Evolutionary conservation across 2,329 filamentous ascomycete species (phyloP), one percentile per base, ranked within the genome.

Genomic region (Fusarium praegraminearum): DNA sequence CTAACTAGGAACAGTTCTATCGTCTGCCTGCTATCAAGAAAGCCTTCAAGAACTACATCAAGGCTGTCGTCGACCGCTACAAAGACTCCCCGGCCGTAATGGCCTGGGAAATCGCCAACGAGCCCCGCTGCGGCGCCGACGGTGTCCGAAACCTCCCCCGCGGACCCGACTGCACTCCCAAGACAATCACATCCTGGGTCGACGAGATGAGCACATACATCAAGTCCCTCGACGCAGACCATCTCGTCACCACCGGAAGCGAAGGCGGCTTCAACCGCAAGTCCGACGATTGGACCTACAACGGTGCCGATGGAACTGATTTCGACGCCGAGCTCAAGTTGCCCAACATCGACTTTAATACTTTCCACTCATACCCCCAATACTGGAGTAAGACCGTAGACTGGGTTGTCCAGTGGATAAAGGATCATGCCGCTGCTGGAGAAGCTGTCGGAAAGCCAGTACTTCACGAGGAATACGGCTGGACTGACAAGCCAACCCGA

Each of bases 71-170:
- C 4, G 84, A 78, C 22, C 82, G 89, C 13, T 91, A 90, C 78
- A 84, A 81, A 46, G 80, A 83, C 65, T 90, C 87, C 0, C 78
- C 85, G 0, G 84, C 89, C 0, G 83, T 92, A 47, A 87, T 91
- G 68, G 87, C 88, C 0, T 92, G 90, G 90, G 89, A 92, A 72
- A 80, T 92, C 3, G 86, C 83, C 59, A 92, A 92, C 69, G 90
- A 92, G 63, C 82, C 83, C 22, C 82, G 83, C 61, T 86, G 84
- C 74, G 83, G 82, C 24, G 83, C 80, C 26, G 83, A 85, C 53
- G 77, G 73, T 9, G 72, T 70, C 10, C 83, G 83, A 60, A 85
- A 85, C 73, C 80, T 85, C 0, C 82, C 83, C 2, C 76, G 78
- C 2, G 81, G 80, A 35, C 65, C 70, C 0, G 69, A 75, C 67